phyloP scores from a whole-genome alignment of 257 asterid genomes.

The Eucommia ulmoides region DNA sequence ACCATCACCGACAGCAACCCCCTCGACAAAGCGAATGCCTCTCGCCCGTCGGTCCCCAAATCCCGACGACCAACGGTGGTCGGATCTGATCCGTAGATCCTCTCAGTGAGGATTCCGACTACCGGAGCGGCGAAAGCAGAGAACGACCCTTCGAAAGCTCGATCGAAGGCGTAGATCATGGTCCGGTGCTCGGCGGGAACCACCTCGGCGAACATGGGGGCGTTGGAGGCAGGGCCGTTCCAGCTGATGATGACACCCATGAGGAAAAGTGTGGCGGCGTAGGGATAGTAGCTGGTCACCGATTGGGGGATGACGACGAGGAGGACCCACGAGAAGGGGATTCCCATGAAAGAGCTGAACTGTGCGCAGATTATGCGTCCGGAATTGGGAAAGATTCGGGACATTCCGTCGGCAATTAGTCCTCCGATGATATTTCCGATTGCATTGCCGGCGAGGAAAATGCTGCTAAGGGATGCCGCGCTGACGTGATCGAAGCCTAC shows the following conservation, averaged over 20 bases:
- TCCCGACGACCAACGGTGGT: conserved; percentile 76
- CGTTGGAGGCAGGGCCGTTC: conserved; percentile 90
- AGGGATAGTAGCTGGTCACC: conserved; percentile 36
- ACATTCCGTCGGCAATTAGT: conserved; percentile 60
- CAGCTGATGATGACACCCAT: conserved; percentile 67
- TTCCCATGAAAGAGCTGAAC: conserved; percentile 71
- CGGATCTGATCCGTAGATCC: conserved; percentile 70
- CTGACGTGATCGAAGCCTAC: conserved; percentile 65
- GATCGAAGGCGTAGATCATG: conserved; percentile 91
- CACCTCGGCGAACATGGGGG: conserved; percentile 94
- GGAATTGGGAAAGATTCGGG: conserved; percentile 51
- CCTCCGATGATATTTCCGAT: conserved; percentile 78
- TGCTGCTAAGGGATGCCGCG: conserved; percentile 51
- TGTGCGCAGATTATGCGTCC: conserved; percentile 74
- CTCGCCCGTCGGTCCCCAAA: conserved; percentile 41
- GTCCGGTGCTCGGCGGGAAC: conserved; percentile 89
- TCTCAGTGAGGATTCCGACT: conserved; percentile 86
- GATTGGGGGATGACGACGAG: conserved; percentile 65
- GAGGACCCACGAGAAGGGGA: conserved; percentile 69
- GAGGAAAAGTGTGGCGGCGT: conserved; percentile 57
- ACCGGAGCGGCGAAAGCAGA: conserved; percentile 89
- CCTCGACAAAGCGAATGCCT: conserved; percentile 71
- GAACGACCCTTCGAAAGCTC: conserved; percentile 84
- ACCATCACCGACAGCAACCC: conserved; percentile 90
- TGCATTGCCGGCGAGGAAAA: conserved; percentile 52